These are phyloP conservation scores for Gossypium lobatum DNA, from an alignment of 441 rosid genomes.

Conservation along the genomic window DNA sequence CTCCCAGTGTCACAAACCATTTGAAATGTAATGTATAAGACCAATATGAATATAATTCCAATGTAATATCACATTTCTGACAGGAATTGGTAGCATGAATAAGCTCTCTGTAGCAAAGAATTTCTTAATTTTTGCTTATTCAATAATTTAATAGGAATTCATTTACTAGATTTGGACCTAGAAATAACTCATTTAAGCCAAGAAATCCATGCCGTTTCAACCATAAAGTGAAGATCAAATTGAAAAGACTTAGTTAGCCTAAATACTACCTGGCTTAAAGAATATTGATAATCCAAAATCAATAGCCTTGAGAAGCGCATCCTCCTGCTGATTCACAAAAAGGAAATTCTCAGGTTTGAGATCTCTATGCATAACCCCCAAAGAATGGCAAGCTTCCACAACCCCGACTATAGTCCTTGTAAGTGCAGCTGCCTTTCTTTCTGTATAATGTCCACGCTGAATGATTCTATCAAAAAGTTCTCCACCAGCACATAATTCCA, in stretches of 20 bases:
- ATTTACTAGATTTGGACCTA: not conserved
- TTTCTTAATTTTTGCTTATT: not conserved
- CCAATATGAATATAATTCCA: not conserved
- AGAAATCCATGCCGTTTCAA: not conserved
- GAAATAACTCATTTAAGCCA: not conserved
- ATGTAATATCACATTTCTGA: not conserved
- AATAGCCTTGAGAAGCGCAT: constrained; percentile 79
- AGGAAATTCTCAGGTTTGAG: constrained; percentile 95
- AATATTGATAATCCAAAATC: constrained; percentile 91
- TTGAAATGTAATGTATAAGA: not conserved
- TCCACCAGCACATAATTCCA: constrained; percentile 90
- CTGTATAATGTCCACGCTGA: constrained; percentile 86
- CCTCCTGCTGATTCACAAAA: constrained; percentile 65
- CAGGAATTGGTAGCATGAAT: not conserved
- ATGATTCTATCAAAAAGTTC: constrained; percentile 94
- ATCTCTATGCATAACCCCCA: constrained; percentile 94
- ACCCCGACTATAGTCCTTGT: constrained; percentile 86
- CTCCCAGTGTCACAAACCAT: not conserved
- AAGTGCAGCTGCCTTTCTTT: constrained; percentile 87
- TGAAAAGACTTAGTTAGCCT: not conserved
- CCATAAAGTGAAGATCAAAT: not conserved
- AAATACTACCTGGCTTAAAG: constrained; percentile 78
- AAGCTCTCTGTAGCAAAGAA: not conserved
- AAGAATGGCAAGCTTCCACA: constrained; percentile 87
- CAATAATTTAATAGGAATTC: not conserved